Evolutionary conservation across 352 stramenopile species (phyloP).

Genomic region (Phytophthora idaei): DNA sequence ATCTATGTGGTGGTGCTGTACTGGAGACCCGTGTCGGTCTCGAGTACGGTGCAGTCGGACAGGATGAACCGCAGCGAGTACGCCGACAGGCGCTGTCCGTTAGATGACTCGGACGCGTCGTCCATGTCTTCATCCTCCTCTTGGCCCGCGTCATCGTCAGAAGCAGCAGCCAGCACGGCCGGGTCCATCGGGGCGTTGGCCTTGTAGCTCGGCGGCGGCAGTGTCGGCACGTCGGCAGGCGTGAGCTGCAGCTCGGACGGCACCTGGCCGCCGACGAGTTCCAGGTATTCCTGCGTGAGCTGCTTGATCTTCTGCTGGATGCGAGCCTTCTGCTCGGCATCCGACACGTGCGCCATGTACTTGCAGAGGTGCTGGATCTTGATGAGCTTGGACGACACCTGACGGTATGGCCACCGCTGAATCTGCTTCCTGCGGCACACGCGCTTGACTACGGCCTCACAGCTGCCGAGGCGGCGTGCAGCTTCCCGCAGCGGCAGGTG

Average conservation of each 20-base stretch:
- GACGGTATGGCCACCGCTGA: constrained; percentile 83
- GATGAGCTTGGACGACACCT: constrained; percentile 85
- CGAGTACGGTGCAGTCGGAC: constrained; percentile 74
- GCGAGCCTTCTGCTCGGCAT: constrained; percentile 68
- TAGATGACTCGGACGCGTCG: constrained; percentile 28
- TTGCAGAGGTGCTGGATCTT: constrained; percentile 89
- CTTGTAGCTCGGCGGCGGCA: constrained; percentile 53
- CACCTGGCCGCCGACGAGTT: constrained; percentile 78
- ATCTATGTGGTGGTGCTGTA: constrained; percentile 49
- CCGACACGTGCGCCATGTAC: constrained; percentile 81
- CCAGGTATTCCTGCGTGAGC: constrained; percentile 80
- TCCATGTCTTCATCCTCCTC: constrained; percentile 56
- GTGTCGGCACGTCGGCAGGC: constrained; percentile 52
- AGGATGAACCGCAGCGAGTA: constrained; percentile 87
- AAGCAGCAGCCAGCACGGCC: constrained; percentile 56
- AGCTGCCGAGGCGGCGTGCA: constrained; percentile 71
- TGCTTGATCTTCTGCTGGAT: constrained; percentile 83
- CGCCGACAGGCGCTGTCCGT: constrained; percentile 54
- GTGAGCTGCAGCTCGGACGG: constrained; percentile 73
- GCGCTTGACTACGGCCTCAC: constrained; percentile 84
- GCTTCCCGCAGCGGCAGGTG: constrained; percentile 83
- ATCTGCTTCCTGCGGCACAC: constrained; percentile 83
- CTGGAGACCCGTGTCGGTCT: constrained; percentile 62
- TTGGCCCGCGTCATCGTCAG: constrained; percentile 54
- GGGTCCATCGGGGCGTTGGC: constrained; percentile 52